phyloP scores from a whole-genome alignment of 441 rosid species.

The Pelargonium hybrid region DNA sequence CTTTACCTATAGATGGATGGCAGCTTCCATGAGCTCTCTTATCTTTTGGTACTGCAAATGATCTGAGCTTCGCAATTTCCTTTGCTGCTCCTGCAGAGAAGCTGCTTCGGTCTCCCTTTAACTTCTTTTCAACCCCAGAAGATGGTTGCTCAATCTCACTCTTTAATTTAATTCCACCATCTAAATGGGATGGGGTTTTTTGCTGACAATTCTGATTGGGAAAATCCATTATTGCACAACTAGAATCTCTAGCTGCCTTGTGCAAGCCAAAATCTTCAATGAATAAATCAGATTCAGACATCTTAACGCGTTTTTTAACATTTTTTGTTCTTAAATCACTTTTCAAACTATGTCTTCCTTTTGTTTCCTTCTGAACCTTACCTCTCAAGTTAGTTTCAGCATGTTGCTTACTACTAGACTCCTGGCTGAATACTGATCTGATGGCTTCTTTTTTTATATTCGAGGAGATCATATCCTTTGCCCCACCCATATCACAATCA shows the following conservation, averaged over 20 bases:
- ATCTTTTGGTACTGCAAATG: constrained; percentile 3
- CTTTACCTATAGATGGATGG: constrained; percentile 5
- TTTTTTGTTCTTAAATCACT: neutral
- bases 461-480: neutral
- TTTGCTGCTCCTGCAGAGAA: neutral
- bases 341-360: neutral
- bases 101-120: constrained; percentile 1
- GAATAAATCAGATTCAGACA: neutral
- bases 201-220: constrained; percentile 1
- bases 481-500: neutral
- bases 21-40: constrained; percentile 1
- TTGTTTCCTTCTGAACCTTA: neutral
- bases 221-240: neutral
- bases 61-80: neutral
- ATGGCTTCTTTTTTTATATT: neutral
- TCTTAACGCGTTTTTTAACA: neutral
- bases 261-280: neutral
- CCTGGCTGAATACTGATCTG: neutral
- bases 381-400: constrained; percentile 6
- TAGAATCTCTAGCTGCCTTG: neutral
- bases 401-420: neutral
- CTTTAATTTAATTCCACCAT: neutral
- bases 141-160: neutral
- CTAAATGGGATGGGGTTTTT: neutral
- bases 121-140: constrained; percentile 4